Percentiles rank a stretch among this genome's conserved stretches.
Evolutionary conservation across 768 basidiomycete species (phyloP).

Genomic region (Asterophora lycoperdoides): DNA sequence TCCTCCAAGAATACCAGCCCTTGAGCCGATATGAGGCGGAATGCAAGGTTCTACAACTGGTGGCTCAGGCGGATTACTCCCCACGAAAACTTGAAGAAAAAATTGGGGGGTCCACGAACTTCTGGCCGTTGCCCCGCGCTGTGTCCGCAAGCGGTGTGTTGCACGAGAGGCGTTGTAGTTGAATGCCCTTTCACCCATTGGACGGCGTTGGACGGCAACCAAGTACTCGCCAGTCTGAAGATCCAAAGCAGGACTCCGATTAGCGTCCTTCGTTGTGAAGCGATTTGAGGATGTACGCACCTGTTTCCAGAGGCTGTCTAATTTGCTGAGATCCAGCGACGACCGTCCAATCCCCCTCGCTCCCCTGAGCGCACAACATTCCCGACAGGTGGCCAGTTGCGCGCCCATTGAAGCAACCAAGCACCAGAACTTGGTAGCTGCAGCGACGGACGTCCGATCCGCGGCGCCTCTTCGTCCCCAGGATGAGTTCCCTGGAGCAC

Average conservation of each 20-base stretch:
- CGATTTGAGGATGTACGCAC: not conserved
- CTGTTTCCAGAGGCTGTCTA: not conserved
- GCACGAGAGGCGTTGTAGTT: no score
- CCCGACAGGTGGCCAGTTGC: no score
- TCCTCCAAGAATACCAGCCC: not conserved
- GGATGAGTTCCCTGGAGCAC: no score
- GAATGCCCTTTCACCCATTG: not conserved
- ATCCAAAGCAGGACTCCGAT: not conserved
- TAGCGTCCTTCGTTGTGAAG: not conserved
- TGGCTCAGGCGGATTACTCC: no score
- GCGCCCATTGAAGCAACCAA: no score
- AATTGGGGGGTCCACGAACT: not conserved
- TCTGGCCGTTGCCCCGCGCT: not conserved
- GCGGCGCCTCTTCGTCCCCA: no score
- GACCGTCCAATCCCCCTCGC: not conserved
- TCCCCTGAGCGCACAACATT: not conserved
- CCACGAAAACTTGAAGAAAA: not conserved
- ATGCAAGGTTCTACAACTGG: no score
- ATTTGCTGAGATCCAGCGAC: not conserved
- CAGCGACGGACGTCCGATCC: no score
- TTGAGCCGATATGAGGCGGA: no score
- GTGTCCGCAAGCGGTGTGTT: no score
- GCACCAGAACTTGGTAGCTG: no score
- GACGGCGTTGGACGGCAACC: not conserved
- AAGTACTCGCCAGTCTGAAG: not conserved